These are phyloP conservation scores for Punica granatum DNA, from an alignment of 345 rosid genomes.

Conservation along the genomic window DNA sequence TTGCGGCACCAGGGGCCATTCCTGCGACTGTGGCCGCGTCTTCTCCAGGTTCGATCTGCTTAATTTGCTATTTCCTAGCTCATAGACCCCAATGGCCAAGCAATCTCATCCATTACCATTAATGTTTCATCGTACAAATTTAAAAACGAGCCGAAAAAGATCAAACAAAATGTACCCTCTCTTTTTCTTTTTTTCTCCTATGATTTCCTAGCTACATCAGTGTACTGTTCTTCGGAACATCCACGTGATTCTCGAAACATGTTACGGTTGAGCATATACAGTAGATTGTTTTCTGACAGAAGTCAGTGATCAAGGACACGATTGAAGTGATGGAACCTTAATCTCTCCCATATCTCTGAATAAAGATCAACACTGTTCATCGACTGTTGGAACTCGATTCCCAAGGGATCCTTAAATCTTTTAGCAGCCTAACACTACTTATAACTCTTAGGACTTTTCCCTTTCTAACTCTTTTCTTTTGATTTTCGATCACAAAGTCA, in stretches of 20 bases:
- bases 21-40: constrained; percentile 96
- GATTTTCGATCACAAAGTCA: too few species aligned
- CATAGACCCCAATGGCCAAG: not conserved
- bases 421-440: not conserved
- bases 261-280: not conserved
- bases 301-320: not conserved
- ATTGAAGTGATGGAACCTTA: constrained; percentile 2
- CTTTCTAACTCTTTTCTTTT: too few species aligned
- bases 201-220: too few species aligned
- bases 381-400: not conserved
- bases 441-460: too few species aligned
- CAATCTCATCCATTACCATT: not conserved
- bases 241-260: not conserved
- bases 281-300: not conserved
- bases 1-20: constrained; percentile 94
- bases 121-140: too few species aligned
- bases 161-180: too few species aligned
- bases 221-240: too few species aligned
- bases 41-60: constrained; percentile 63
- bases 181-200: too few species aligned
- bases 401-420: not conserved
- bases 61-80: not conserved
- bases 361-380: not conserved
- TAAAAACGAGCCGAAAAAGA: too few species aligned
- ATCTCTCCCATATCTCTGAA: not conserved